Conservation (phyloP, 805 yeast species). For the Metahyphopichia silvanorum region DNA sequence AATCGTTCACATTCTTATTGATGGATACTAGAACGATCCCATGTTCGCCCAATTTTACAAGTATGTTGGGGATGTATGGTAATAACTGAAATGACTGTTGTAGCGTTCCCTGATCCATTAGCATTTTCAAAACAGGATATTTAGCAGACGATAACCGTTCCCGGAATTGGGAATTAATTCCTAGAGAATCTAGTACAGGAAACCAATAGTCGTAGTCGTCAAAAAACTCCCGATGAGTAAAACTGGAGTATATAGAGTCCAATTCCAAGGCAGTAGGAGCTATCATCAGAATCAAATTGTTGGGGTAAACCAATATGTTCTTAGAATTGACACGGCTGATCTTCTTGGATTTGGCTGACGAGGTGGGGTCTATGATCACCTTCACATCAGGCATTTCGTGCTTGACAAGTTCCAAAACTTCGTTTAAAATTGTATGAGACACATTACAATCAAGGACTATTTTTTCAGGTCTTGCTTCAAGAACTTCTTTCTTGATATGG, state of each 20-base stretch:
- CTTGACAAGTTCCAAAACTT: conserved; percentile 25
- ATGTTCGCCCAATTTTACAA: conserved; percentile 63
- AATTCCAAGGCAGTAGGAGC: conserved; percentile 76
- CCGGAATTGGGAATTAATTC: conserved; percentile 45
- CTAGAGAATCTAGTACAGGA: conserved; percentile 61
- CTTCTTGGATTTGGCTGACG: conserved; percentile 56
- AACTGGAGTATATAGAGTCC: conserved; percentile 47
- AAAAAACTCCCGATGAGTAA: conserved; percentile 37
- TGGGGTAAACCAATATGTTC: conserved; percentile 44
- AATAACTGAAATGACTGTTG: conserved; percentile 71
- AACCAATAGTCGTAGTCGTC: conserved; percentile 69
- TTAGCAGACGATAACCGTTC: conserved; percentile 37
- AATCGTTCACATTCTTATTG: conserved; percentile 29
- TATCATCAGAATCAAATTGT: conserved; percentile 41
- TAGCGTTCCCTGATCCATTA: conserved; percentile 43
- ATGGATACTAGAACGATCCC: conserved; percentile 51
- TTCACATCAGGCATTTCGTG: conserved; percentile 14
- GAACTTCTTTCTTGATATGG: conserved; percentile 42
- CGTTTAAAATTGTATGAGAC: conserved; percentile 37
- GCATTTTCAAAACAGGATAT: conserved; percentile 16
- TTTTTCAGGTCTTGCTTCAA: conserved; percentile 39
- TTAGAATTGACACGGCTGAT: conserved; percentile 33
- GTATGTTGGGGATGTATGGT: conserved; percentile 66
- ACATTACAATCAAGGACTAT: conserved; percentile 72
- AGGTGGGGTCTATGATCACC: conserved; percentile 74